Evolutionary conservation across 208 protist species (phyloP), one percentile per base, ranked within the genome.

Genomic region (Wallacemonas sp.): DNA sequence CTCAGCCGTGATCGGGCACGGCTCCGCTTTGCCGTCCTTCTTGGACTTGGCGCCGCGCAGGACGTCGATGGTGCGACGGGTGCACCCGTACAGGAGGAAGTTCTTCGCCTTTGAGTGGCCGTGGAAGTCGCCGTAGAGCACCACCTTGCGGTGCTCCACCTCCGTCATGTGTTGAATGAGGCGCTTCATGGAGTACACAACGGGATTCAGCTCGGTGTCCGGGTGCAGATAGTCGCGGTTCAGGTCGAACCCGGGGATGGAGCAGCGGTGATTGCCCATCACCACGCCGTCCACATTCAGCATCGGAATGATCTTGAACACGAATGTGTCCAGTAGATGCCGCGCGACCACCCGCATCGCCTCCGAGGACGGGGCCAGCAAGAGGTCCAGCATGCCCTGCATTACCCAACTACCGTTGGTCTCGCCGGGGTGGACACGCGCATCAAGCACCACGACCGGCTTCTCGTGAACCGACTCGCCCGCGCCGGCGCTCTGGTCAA

Each of bases 201-300:
- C 81, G 20, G 95, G 93, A 64, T 97, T 93, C 11, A 77, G 23
- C 49, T 83, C 61, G 12, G 74, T 61, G 20, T 76, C 81, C 1
- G 95, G 93, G 32, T 78, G 49, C 1, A 71, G 39, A 82, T 97
- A 99, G 70, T 98, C 86, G 12, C 98, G 79, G 67, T 99, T 99
- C 12, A 99, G 88, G 81, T 99, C 98, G 26, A 83, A 65, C 10
- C 97, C 98, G 12, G 84, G 73, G 12, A 99, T 70, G 45, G 93
- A 94, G 70, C 96, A 99, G 50, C 98, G 90, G 75, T 99, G 97
- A 77, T 99, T 99, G 59, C 98, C 98, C 67, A 98, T 82, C 38
- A 99, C 91, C 20, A 99, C 98, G 29, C 98, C 98, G 70, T 99
- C 98, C 8, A 94, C 89, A 77, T 99, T 99, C 11, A 99, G 76